A percentile compares a stretch with the other conserved stretches of the same genome.
Evolutionary conservation across 2,329 filamentous ascomycete species (phyloP).

Genomic region (Chaetothyriales sp.): DNA sequence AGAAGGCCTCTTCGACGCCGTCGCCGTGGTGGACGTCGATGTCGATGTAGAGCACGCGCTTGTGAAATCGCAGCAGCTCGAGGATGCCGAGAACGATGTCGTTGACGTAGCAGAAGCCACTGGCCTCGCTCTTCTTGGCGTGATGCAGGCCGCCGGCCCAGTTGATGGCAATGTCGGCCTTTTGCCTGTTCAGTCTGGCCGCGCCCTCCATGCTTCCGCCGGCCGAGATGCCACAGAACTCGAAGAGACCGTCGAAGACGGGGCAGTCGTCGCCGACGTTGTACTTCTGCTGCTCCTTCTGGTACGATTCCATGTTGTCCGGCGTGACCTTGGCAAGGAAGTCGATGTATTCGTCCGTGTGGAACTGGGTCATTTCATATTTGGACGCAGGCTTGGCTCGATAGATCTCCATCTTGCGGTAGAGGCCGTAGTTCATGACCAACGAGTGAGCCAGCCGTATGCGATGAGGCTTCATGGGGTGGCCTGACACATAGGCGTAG

Average conservation of each 20-base stretch:
- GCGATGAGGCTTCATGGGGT: conserved; percentile 54
- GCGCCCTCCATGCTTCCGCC: conserved; percentile 59
- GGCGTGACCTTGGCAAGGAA: conserved; percentile 79
- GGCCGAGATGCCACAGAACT: conserved; percentile 57
- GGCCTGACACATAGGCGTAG: conserved; percentile 79
- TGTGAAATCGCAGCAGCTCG: conserved; percentile 50
- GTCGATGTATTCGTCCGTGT: conserved; percentile 61
- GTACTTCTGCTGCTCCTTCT: conserved; percentile 74
- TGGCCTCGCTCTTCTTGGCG: conserved; percentile 87
- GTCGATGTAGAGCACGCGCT: conserved; percentile 52
- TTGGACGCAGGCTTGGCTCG: conserved; percentile 64
- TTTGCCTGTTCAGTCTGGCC: conserved; percentile 52
- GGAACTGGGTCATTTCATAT: conserved; percentile 60
- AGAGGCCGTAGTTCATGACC: conserved; percentile 61
- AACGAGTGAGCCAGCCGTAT: conserved; percentile 54
- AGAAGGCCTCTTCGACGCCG: conserved; percentile 59
- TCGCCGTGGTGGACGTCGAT: conserved; percentile 57
- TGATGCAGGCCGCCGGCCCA: conserved; percentile 97
- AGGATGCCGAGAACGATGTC: conserved; percentile 55
- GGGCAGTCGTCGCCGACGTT: conserved; percentile 53
- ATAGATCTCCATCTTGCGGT: conserved; percentile 61
- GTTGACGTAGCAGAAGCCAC: conserved; percentile 97
- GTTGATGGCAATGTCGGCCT: conserved; percentile 57
- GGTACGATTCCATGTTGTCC: conserved; percentile 93
- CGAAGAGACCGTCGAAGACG: conserved; percentile 57